phyloP scores from a whole-genome alignment of 129 eudicot genomes.

The Flaveria ramosissima region DNA sequence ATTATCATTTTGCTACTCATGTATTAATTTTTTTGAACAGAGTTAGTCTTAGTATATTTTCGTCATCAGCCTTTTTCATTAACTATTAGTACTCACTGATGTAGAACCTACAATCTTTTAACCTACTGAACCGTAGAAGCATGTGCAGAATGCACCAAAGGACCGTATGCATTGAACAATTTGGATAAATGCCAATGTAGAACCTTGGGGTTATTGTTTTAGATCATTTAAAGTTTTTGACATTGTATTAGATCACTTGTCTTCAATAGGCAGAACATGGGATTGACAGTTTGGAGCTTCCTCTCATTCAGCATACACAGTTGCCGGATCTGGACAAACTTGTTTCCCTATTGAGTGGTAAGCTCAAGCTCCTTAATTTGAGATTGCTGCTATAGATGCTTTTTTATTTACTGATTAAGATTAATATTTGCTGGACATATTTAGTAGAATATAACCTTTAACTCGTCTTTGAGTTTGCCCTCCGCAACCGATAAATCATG shows the following conservation, averaged over 20 bases:
- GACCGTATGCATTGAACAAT: constrained; percentile 16
- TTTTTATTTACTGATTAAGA: background rate
- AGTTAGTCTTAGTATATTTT: background rate
- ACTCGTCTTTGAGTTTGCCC: background rate
- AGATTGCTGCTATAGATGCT: constrained; percentile 5
- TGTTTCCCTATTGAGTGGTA: constrained; percentile 58
- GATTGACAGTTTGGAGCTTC: constrained; percentile 79
- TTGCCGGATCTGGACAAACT: constrained; percentile 72
- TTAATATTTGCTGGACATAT: constrained; percentile 3
- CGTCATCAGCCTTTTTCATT: background rate
- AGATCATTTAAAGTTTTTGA: background rate
- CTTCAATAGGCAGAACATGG: constrained; percentile 67
- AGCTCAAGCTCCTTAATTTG: constrained; percentile 25
- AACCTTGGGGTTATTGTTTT: constrained; percentile 7
- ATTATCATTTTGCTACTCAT: constrained; percentile 8
- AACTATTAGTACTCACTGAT: background rate
- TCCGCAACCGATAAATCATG: background rate
- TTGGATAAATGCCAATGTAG: constrained; percentile 9
- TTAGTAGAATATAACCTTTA: background rate
- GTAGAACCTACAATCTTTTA: background rate
- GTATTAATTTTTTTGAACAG: background rate
- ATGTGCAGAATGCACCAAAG: background rate
- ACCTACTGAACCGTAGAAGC: constrained; percentile 10
- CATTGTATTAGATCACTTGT: constrained; percentile 20
- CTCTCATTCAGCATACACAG: constrained; percentile 72